phyloP scores from a whole-genome alignment of 73 alveolate genomes.

The Blepharisma stoltei region DNA sequence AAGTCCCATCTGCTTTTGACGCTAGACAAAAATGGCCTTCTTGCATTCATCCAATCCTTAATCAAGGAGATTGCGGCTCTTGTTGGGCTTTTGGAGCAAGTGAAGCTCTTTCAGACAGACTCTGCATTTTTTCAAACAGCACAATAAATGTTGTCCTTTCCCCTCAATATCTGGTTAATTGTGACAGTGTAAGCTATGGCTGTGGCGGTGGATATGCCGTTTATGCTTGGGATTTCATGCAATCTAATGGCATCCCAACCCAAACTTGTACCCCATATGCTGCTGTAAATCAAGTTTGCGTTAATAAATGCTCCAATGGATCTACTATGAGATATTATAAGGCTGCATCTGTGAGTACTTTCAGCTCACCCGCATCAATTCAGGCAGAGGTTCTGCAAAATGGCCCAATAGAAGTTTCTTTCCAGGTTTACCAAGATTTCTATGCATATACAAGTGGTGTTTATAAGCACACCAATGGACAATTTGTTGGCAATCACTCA shows the following conservation, averaged over 20 bases:
- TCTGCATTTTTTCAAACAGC: slow-evolving; percentile 73
- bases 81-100: slow-evolving; percentile 98
- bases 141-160: slow-evolving; percentile 58
- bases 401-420: slow-evolving; percentile 8
- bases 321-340: not conserved
- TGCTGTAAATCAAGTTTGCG: not conserved
- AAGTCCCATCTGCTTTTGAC: slow-evolving; percentile 37
- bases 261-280: slow-evolving; percentile 1
- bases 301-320: not conserved
- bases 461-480: slow-evolving; percentile 72
- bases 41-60: slow-evolving; percentile 46
- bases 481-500: slow-evolving; percentile 75
- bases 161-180: slow-evolving; percentile 66
- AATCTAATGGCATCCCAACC: not conserved
- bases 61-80: slow-evolving; percentile 86
- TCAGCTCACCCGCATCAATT: not conserved
- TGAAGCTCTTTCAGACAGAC: slow-evolving; percentile 93
- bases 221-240: slow-evolving; percentile 16
- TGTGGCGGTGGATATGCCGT: slow-evolving; percentile 69
- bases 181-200: slow-evolving; percentile 68
- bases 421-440: slow-evolving; percentile 73
- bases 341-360: not conserved
- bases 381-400: slow-evolving; percentile 1
- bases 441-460: slow-evolving; percentile 70
- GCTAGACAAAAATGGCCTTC: slow-evolving; percentile 47